Percentiles rank a stretch among this genome's conserved stretches.
Evolutionary conservation across 78 protist genomes (phyloP).

Genomic region (slime mould (Dictyostelium discoideum)): dicty_2.7 NC_007091.3:3596501-3597000

Average conservation of each 20-base stretch:
- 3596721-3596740: not conserved
- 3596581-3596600: not conserved
- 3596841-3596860: slow-evolving; percentile 14
- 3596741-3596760: not conserved
- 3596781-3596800: not conserved
- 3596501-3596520: not conserved
- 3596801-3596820: not conserved
- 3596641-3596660: slow-evolving; percentile 4
- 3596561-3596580: not conserved
- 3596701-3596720: not conserved
- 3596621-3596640: not conserved
- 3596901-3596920: slow-evolving; percentile 2
- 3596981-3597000: not conserved
- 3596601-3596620: not conserved
- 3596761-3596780: not conserved
- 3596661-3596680: not conserved
- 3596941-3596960: not conserved
- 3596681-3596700: not conserved
- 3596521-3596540: not conserved
- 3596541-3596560: not conserved
- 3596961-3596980: not conserved
- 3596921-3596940: not conserved
- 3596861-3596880: not conserved
- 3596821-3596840: not conserved
- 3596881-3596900: not conserved